Base-by-base conservation (phyloP, 768 basidiomycete genomes). In the Termitomyces sp. region DNA sequence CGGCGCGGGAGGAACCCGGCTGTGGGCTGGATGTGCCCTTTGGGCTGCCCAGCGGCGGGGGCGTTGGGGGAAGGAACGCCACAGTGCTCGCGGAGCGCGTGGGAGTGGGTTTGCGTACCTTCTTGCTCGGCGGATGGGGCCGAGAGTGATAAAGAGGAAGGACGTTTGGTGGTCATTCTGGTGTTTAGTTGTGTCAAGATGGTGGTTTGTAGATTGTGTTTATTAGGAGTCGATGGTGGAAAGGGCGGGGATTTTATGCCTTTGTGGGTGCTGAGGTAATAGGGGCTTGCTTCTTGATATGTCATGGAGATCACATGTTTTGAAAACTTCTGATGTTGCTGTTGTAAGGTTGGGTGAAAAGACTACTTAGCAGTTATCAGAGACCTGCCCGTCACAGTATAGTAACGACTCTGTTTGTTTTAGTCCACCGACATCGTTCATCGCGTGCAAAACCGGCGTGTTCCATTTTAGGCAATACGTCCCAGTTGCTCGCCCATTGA, bases 51-150 rank as follows among this genome's bases (percentile, higher is more conserved):
- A 41, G 38, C 30, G 16, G 35, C 14, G 36, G 20, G 18, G 18
- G 20, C 26, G 10, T 41, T n/a, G 56, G 36, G 20, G 8, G 43
- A 9, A 26, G 51, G 35, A 33, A 61, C 46, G 26, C 50, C 60
- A 58, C 56, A 53, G 30, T 28, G 43, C 56, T 61, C 56, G 38
- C 44, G 60, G 26, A 41, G 60, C 10, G 38, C 54, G 56, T 44
- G 51, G 13, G 30, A 38, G 20, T 20, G 40, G 26, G 30, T 23
- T 30, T 55, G 61, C 30, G 52, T 54, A 58, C 47, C 50, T 52
- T 53, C 36, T 10, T 35, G 12, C 26, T 55, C 58, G 44, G 35
- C 26, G 9, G 16, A 52, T 26, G 23, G 8, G 38, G 6, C 36
- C 18, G 36, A 28, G 36, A 38, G 9, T 26, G 48, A 51, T 51